A percentile compares a stretch with the other conserved stretches of the same genome.
phyloP scores from a whole-genome alignment of 371 early-diverging fungal species.

The Mucor circinelloides region DNA sequence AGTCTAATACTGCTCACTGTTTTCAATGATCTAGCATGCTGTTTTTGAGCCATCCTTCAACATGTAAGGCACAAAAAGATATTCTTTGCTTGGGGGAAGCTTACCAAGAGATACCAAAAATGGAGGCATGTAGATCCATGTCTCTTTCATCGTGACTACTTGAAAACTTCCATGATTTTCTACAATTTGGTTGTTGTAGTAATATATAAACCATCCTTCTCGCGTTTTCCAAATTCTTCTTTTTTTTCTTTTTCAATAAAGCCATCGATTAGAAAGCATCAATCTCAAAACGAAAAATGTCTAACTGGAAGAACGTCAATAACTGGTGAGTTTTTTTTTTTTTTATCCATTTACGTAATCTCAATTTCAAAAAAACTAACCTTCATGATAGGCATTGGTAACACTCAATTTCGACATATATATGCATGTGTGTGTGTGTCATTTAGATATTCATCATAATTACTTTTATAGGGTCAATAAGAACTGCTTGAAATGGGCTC shows the following conservation, averaged over 20 bases:
- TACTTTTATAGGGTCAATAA: constrained; percentile 74
- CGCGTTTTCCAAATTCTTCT: constrained; percentile 7
- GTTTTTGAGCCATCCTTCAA: too few relatives aligned
- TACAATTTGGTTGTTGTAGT: neutral
- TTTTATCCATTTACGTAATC: neutral
- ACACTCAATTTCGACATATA: neutral
- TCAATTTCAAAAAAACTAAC: neutral
- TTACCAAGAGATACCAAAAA: neutral
- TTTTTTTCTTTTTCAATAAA: neutral
- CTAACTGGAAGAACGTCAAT: constrained; percentile 41
- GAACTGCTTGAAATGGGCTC: constrained; percentile 85
- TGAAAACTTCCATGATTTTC: constrained; percentile 7
- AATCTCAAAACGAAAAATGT: constrained; percentile 9
- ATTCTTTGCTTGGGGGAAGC: neutral
- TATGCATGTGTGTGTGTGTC: neutral
- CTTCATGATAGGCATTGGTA: constrained; percentile 28
- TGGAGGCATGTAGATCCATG: neutral
- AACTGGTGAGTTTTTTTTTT: constrained; percentile 22
- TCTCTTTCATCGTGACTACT: neutral
- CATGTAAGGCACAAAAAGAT: too few relatives aligned
- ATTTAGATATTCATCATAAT: neutral
- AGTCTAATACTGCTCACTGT: too few relatives aligned
- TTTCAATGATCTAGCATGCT: too few relatives aligned
- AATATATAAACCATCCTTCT: neutral
- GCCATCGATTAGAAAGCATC: neutral